These are phyloP conservation scores for Hysterium pulicare DNA, from an alignment of 2,329 filamentous ascomycete genomes.

Conservation along the genomic window DNA sequence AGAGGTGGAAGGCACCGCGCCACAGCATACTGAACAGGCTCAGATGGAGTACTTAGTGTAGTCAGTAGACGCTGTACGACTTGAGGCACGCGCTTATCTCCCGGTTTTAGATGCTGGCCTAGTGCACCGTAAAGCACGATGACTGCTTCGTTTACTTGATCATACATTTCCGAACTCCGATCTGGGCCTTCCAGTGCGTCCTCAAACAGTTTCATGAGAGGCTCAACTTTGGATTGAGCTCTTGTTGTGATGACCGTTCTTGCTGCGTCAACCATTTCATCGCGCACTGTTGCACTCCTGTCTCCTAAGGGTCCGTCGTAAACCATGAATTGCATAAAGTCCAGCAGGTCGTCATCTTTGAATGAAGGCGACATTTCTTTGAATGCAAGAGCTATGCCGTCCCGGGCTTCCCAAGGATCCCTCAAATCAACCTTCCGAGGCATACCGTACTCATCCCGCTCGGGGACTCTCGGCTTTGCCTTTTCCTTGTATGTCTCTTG, in stretches of 20 bases:
- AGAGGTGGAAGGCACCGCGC: conserved; percentile 90
- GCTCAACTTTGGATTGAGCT: conserved; percentile 78
- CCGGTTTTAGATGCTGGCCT: conserved; percentile 77
- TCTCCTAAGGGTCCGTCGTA: conserved; percentile 85
- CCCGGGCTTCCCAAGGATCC: conserved; percentile 88
- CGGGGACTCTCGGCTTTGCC: conserved; percentile 76
- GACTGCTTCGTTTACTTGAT: conserved; percentile 93
- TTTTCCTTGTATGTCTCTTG: conserved; percentile 71
- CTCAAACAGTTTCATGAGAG: conserved; percentile 90
- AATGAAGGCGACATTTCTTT: conserved; percentile 74
- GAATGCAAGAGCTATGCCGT: conserved; percentile 85
- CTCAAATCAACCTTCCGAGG: conserved; percentile 80
- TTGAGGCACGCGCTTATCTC: conserved; percentile 82
- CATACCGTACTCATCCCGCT: conserved; percentile 93
- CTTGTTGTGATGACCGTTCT: conserved; percentile 76
- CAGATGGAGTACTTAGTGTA: conserved; percentile 89
- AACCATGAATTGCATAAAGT: conserved; percentile 82
- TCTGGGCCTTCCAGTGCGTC: conserved; percentile 80
- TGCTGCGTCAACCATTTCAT: conserved; percentile 89
- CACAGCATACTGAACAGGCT: conserved; percentile 94
- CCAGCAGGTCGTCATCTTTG: conserved; percentile 64
- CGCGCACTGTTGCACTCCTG: conserved; percentile 69
- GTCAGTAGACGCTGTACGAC: conserved; percentile 83
- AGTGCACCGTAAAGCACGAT: conserved; percentile 96
- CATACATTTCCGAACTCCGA: conserved; percentile 74